Base-by-base conservation (phyloP, 164 flowering plant genomes). In the Pachysandra terminalis region DNA sequence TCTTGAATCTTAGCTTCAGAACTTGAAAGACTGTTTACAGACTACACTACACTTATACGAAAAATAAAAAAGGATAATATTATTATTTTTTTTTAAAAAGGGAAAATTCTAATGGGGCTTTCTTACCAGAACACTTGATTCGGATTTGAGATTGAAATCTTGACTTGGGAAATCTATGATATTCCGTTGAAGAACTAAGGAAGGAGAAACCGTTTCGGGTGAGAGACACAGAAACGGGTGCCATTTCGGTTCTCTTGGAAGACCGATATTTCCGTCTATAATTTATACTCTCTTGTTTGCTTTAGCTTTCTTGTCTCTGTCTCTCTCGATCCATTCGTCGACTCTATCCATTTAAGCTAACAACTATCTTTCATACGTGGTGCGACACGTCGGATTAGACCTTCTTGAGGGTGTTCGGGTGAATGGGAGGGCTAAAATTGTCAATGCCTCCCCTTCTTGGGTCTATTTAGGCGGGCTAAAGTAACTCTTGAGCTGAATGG, bases 71-170 rank as follows among this genome's bases (percentile, higher is more conserved):
- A 66, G 15, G 9, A 24, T n/a, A 25, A 63, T 14, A 32, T n/a
- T n/a, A n/a, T n/a, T n/a, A 32, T 32, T 32, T 32, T 32, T 32
- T 35, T 25, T n/a, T 14, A 53, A 32, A 6, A 40, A 32, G 14
- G n/a, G 56, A 28, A 28, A 56, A 40, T 22, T 41, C 19, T 17
- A 16, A n/a, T 12, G 27, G 15, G 27, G 56, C 28, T 26, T 56
- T 48, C 69, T 63, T 77, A 83, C 86, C 78, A 19, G 86, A 80
- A 68, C 81, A 81, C 27, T 60, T 64, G 70, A 86, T 61, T 64
- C 70, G 79, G 65, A 70, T 13, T 12, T 71, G 74, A 3, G 81
- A 58, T 32, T 56, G 80, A 19, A 28, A 65, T 26, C 57, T 60
- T 40, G 73, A 70, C 16, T n/a, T 54, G 0, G 51, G 23, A 45